Evolutionary conservation across 75 land plant species (phyloP), one percentile per base, ranked within the genome.

Genomic region (Larix kaempferi): DNA sequence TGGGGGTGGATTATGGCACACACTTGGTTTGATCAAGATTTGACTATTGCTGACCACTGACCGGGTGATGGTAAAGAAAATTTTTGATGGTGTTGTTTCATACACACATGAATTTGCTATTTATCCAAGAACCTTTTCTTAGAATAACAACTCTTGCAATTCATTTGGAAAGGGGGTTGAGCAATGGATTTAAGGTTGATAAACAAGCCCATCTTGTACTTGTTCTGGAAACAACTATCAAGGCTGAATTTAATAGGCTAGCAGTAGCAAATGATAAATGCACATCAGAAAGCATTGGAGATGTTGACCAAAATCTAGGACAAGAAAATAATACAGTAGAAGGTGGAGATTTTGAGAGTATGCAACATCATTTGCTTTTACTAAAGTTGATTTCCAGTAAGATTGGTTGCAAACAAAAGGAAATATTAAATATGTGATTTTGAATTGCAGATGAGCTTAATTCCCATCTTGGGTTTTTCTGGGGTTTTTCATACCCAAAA

Each of bases 1-100:
- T 86, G 98, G 98, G 37, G 93, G 95, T 79, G 99, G 99, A 14
- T 78, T 97, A 73, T 97, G 99, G 99, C 92, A 97, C n/a, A n/a
- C 76, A 97, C 99, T 11, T 97, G 98, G 99, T 97, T 97, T 88
- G 98, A 97, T 83, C 91, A 95, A 56, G 99, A 97, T 79, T 78
- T 97, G 64, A 87, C 95, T 16, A 80, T 97, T 74, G 99, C 95
- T 61, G 99, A 98, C 14, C 71, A 98, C n/a, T n/a, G n/a, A n/a
- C n/a, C n/a, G n/a, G 56, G 83, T 94, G 69, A 88, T 94, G 27
- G 56, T 89, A 59, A 92, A 80, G 76, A 82, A 84, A 78, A 78
- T 26, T n/a, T 83, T 83, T 74, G 89, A 82, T 59, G 91, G 81
- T 63, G 82, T 76, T 66, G 60, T 44, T 2, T 79, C 91, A 39